Evolutionary conservation across 768 basidiomycete genomes (phyloP).

Genomic region (Mrakia blollopis): DNA sequence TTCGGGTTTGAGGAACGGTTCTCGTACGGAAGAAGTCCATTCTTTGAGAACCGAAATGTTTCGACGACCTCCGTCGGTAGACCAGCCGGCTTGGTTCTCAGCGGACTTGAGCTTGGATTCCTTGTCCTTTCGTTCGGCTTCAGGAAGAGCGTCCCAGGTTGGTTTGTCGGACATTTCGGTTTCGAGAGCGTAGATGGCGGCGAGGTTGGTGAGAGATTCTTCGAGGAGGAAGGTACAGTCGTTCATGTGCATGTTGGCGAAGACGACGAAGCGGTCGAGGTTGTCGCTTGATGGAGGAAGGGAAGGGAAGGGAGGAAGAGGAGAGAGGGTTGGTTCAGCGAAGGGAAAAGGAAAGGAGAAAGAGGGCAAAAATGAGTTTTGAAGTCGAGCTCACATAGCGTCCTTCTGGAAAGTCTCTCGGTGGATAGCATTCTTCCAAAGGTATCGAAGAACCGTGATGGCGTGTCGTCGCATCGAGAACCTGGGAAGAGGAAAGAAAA

Average conservation of each 20-base stretch:
- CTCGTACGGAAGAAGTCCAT: slow-evolving; percentile 85
- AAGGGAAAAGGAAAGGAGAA: no score
- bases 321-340: no score
- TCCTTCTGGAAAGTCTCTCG: slow-evolving; percentile 77
- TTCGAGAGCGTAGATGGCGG: slow-evolving; percentile 82
- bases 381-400: slow-evolving; percentile 56
- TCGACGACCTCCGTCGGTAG: slow-evolving; percentile 77
- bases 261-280: slow-evolving; percentile 88
- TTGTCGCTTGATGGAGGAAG: slow-evolving; percentile 56
- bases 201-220: slow-evolving; percentile 82
- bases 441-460: slow-evolving; percentile 45
- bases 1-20: slow-evolving; percentile 91
- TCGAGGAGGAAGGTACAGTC: slow-evolving; percentile 98
- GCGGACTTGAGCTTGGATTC: slow-evolving; percentile 69
- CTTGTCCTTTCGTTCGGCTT: slow-evolving; percentile 75
- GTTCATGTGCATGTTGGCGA: slow-evolving; percentile 97
- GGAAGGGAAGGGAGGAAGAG: not conserved
- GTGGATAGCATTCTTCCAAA: slow-evolving; percentile 88
- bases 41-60: slow-evolving; percentile 86
- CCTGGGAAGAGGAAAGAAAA: not conserved
- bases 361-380: not conserved
- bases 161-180: slow-evolving; percentile 71
- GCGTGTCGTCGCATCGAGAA: slow-evolving; percentile 29
- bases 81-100: slow-evolving; percentile 77
- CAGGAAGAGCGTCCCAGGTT: slow-evolving; percentile 63